These are phyloP conservation scores for Volvox carteri DNA, from an alignment of 163 green algal genomes.

Conservation along the genomic window DNA sequence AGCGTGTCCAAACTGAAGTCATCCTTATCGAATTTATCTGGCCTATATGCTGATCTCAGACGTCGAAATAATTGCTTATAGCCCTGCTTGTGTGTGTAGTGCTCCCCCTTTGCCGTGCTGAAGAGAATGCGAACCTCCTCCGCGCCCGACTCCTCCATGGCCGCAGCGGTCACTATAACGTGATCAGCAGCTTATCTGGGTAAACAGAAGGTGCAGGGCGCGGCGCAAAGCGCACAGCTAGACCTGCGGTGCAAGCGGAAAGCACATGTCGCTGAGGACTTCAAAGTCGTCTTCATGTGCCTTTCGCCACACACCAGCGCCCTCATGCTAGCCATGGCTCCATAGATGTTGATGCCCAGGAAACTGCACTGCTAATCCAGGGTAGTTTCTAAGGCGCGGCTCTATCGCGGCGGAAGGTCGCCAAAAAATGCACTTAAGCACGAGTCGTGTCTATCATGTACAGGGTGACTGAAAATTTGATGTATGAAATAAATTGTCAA, in stretches of 20 bases:
- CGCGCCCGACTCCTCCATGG: conserved; percentile 38
- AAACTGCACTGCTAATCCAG: neutral
- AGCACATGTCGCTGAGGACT: conserved; percentile 24
- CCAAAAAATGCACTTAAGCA: neutral
- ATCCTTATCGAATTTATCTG: conserved; percentile 74
- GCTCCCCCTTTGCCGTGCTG: conserved; percentile 72
- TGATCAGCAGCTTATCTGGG: neutral
- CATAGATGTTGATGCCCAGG: neutral
- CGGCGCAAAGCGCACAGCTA: conserved; percentile 7
- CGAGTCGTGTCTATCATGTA: neutral
- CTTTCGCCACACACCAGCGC: neutral
- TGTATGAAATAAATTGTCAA: neutral
- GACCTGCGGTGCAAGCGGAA: conserved; percentile 17
- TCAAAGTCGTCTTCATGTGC: neutral
- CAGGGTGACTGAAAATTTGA: neutral
- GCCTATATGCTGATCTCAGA: conserved; percentile 71
- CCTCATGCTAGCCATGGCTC: conserved; percentile 14
- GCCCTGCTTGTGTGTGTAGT: conserved; percentile 74
- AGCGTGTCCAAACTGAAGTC: conserved; percentile 77
- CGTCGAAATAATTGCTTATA: conserved; percentile 83
- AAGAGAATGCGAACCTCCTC: conserved; percentile 71
- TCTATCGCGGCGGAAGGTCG: neutral
- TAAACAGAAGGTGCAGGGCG: neutral
- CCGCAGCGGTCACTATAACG: neutral
- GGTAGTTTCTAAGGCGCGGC: conserved; percentile 34